phyloP scores from a whole-genome alignment of 345 rosid genomes.

The Moringa oleifera region DNA sequence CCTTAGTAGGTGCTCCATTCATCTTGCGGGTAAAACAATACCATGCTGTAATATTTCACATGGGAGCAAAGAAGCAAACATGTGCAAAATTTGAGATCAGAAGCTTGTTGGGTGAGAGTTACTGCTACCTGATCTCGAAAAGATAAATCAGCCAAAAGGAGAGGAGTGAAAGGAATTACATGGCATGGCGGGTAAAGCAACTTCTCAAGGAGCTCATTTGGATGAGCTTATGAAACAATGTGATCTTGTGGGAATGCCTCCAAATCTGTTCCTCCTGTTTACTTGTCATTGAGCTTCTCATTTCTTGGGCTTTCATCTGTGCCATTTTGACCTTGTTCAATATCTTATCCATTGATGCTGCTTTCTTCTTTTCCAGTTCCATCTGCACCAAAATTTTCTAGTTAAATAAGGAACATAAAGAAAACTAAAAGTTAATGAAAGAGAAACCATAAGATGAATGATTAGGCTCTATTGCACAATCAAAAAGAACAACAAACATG shows the following conservation, averaged over 20 bases:
- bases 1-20: too few species aligned
- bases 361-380: constrained; percentile 86
- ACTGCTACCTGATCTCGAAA: neutral
- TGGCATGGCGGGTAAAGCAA: constrained; percentile 50
- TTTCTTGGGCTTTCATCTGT: constrained; percentile 62
- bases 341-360: constrained; percentile 79
- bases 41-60: neutral
- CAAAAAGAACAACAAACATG: too few species aligned
- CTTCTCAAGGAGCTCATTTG: constrained; percentile 31
- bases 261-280: constrained; percentile 28
- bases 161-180: constrained; percentile 9
- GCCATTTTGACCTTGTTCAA: constrained; percentile 61
- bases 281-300: constrained; percentile 51
- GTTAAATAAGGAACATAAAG: neutral
- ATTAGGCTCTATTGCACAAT: too few species aligned
- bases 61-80: neutral
- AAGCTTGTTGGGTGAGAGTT: neutral
- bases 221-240: constrained; percentile 30
- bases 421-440: too few species aligned
- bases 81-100: constrained; percentile 3
- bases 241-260: constrained; percentile 27
- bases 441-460: too few species aligned
- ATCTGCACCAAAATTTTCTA: constrained; percentile 42
- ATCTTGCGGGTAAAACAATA: too few species aligned
- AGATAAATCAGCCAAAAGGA: neutral